phyloP scores from a whole-genome alignment of 345 rosid genomes.

The Anastatica hierochuntica region DNA sequence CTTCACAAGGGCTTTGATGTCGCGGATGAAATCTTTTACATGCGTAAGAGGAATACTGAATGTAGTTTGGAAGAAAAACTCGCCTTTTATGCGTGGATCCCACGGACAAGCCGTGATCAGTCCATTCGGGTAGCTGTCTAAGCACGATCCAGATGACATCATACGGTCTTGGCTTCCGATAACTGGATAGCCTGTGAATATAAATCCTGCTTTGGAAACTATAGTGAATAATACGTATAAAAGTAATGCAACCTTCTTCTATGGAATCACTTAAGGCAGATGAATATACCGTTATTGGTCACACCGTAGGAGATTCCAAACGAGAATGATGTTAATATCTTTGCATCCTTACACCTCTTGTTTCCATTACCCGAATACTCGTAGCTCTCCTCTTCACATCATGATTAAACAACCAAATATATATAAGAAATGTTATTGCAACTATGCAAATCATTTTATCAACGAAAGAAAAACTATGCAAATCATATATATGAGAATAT shows the following conservation, averaged over 20 bases:
- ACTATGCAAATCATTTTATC: too few species aligned
- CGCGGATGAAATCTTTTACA: constrained; percentile 42
- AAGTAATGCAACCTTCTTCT: too few species aligned
- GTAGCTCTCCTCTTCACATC: constrained; percentile 39
- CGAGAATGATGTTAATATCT: constrained; percentile 15
- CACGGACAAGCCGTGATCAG: constrained; percentile 53
- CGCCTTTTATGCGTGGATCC: constrained; percentile 56
- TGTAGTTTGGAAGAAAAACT: constrained; percentile 51
- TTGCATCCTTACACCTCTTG: constrained; percentile 25
- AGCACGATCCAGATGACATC: constrained; percentile 70
- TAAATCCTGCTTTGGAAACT: constrained; percentile 24
- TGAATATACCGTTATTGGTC: constrained; percentile 43
- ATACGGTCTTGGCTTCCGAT: too few species aligned
- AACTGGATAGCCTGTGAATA: constrained; percentile 62
- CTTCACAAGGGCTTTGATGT: constrained; percentile 41
- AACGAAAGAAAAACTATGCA: too few species aligned
- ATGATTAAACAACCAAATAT: too few species aligned
- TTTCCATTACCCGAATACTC: constrained; percentile 23
- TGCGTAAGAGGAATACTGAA: constrained; percentile 38
- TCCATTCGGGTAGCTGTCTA: constrained; percentile 39
- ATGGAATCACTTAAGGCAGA: not conserved
- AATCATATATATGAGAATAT: not conserved
- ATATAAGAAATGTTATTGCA: too few species aligned
- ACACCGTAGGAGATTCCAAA: constrained; percentile 29
- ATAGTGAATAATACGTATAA: too few species aligned